phyloP scores from a whole-genome alignment of 768 basidiomycete genomes.

The Mycena capillaripes region DNA sequence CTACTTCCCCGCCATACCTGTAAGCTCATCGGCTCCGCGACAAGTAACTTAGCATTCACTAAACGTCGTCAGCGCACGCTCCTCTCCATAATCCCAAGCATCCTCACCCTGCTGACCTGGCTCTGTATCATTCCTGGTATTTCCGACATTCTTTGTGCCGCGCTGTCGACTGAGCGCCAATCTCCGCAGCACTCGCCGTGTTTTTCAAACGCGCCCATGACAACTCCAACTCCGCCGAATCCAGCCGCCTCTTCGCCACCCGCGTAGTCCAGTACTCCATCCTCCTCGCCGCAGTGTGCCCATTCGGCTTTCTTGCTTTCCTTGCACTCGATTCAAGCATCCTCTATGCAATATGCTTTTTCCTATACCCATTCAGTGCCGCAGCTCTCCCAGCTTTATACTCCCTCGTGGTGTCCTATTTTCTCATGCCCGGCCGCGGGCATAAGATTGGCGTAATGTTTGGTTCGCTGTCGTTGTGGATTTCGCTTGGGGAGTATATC shows the following conservation, averaged over 20 bases:
- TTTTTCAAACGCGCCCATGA: not conserved
- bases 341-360: not conserved
- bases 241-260: not conserved
- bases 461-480: conserved; percentile 11
- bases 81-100: not conserved
- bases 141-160: not conserved
- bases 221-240: too few species aligned
- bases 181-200: not conserved
- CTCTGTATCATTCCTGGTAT: conserved; percentile 9
- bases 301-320: conserved; percentile 1
- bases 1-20: conserved; percentile 1
- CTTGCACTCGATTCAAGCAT: not conserved
- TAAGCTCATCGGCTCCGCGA: not conserved
- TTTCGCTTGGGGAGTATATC: not conserved
- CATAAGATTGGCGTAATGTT: conserved; percentile 1
- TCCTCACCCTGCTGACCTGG: not conserved
- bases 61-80: not conserved
- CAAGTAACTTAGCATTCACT: too few species aligned
- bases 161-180: not conserved
- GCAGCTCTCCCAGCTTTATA: conserved; percentile 12
- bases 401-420: conserved; percentile 11
- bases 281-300: not conserved
- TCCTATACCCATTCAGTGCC: conserved; percentile 2
- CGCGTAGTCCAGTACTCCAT: conserved; percentile 5
- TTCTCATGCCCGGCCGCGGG: not conserved